A percentile compares a stretch with the other conserved stretches of the same genome.
These are phyloP conservation scores for Sphaceloma murrayae DNA, from an alignment of 2,329 filamentous ascomycete species.

Conservation along the genomic window DNA sequence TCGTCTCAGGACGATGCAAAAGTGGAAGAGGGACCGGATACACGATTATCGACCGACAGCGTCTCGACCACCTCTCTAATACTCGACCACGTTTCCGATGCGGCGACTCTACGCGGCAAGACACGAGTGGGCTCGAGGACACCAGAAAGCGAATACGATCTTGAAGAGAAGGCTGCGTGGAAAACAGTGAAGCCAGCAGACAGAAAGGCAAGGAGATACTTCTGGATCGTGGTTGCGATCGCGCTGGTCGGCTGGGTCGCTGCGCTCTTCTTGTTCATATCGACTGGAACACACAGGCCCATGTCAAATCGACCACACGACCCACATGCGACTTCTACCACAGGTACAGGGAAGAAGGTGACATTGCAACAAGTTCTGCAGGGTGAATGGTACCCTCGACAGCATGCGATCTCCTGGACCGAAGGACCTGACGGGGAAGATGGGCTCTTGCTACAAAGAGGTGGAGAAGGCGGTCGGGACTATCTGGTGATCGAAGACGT, in stretches of 20 bases:
- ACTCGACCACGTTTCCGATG: slow-evolving; percentile 61
- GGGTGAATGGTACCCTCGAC: slow-evolving; percentile 55
- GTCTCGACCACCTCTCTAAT: slow-evolving; percentile 77
- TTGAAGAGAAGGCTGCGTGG: slow-evolving; percentile 43
- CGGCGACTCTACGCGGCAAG: slow-evolving; percentile 36
- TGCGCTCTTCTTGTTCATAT: slow-evolving; percentile 58
- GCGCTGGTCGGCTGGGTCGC: slow-evolving; percentile 59
- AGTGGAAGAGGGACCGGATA: slow-evolving; percentile 21
- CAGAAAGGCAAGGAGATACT: slow-evolving; percentile 50
- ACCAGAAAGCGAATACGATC: slow-evolving; percentile 37
- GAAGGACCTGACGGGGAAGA: slow-evolving; percentile 66
- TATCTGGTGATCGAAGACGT: slow-evolving; percentile 86
- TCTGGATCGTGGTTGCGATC: slow-evolving; percentile 52
- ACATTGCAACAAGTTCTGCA: slow-evolving; percentile 60
- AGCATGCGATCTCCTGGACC: slow-evolving; percentile 67
- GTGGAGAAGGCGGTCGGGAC: slow-evolving; percentile 50
- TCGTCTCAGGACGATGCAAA: slow-evolving; percentile 18
- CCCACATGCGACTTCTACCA: slow-evolving; percentile 52
- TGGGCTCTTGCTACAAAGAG: slow-evolving; percentile 70
- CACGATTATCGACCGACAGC: slow-evolving; percentile 54
- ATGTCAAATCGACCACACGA: slow-evolving; percentile 56
- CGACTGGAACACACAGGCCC: slow-evolving; percentile 55
- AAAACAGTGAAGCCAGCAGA: slow-evolving; percentile 43
- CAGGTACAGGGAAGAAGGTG: slow-evolving; percentile 60
- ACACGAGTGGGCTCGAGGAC: slow-evolving; percentile 35